A percentile compares a stretch with the other conserved stretches of the same genome.
phyloP scores from a whole-genome alignment of 805 yeast genomes.

The Lipomyces mesembrius region DNA sequence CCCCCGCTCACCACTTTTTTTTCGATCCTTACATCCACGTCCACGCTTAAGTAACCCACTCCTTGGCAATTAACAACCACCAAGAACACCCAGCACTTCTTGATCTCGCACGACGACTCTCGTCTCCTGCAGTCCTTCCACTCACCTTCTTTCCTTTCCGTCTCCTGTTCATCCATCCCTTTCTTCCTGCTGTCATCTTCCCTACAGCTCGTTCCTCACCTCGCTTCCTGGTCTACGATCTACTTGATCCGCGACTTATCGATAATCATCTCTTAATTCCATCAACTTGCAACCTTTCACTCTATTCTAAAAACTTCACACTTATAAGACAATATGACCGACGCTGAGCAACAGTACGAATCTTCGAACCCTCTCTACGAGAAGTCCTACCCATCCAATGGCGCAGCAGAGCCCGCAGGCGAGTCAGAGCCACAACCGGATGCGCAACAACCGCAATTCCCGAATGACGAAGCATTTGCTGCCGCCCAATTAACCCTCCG shows the following conservation, averaged over 20 bases:
- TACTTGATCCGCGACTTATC: background rate
- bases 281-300: conserved; percentile 2
- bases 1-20: conserved; percentile 7
- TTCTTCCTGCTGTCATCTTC: background rate
- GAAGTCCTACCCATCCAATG: conserved; percentile 9
- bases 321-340: conserved; percentile 17
- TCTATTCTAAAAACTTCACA: background rate
- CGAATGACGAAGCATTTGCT: conserved; percentile 26
- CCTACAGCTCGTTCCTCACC: background rate
- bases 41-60: background rate
- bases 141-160: conserved; percentile 7
- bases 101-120: conserved; percentile 1
- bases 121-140: background rate
- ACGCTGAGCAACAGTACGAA: conserved; percentile 26
- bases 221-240: conserved; percentile 5
- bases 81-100: background rate
- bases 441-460: conserved; percentile 8
- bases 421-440: background rate
- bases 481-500: conserved; percentile 46
- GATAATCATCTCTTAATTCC: background rate
- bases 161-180: conserved; percentile 6
- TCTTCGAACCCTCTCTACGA: background rate
- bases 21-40: background rate
- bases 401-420: conserved; percentile 15
- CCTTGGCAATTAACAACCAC: background rate